These are phyloP conservation scores for Scutellaria galericulata DNA, from an alignment of 257 asterid genomes.

Conservation along the genomic window DNA sequence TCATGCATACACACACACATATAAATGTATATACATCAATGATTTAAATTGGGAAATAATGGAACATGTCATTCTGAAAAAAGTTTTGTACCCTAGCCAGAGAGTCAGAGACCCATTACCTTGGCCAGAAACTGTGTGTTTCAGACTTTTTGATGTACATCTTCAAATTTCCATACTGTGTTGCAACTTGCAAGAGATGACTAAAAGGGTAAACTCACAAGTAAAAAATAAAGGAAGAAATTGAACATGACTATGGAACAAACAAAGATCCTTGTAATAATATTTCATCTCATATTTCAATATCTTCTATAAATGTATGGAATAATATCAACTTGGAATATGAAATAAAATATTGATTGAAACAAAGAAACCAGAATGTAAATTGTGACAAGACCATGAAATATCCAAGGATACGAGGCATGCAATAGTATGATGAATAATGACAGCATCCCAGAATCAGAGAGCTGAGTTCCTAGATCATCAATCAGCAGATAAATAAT, in stretches of 20 bases:
- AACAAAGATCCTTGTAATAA: not conserved
- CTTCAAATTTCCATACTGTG: not conserved
- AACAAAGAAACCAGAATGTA: no score
- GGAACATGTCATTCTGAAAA: no score
- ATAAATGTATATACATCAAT: no score
- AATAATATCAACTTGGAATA: no score
- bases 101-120: not conserved
- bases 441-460: slow-evolving; percentile 8
- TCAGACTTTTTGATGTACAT: not conserved
- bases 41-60: not conserved
- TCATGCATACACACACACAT: not conserved
- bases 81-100: not conserved
- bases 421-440: not conserved
- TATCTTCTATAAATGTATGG: not conserved
- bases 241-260: no score
- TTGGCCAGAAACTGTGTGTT: not conserved
- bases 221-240: no score
- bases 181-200: not conserved
- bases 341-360: no score
- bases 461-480: slow-evolving; percentile 7
- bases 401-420: no score
- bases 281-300: not conserved
- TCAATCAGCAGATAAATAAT: slow-evolving; percentile 4
- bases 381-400: no score
- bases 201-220: not conserved